Base-by-base conservation (phyloP, 352 stramenopile genomes). In the Halophytophthora polymorphica region DNA sequence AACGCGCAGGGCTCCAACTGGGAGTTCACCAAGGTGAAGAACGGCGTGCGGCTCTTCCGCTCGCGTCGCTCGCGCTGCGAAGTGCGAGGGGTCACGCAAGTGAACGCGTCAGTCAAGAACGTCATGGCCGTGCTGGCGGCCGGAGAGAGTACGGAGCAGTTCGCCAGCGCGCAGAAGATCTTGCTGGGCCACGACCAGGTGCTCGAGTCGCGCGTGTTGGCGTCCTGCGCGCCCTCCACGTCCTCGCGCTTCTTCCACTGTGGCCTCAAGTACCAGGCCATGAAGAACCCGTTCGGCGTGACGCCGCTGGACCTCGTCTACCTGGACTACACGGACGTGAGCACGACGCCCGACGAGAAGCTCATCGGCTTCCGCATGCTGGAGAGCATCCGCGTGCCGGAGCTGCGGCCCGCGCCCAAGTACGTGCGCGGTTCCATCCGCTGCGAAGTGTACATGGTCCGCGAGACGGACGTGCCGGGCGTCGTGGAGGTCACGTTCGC, bases 401-500 rank as follows among this genome's bases (percentile, higher is more conserved):
- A 83, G 57, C 70, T 77, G 28, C 66, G 60, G 13, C 58, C 72
- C 6, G 65, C 70, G n/a, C 25, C 66, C 12, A 81, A 88, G 55
- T 89, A 86, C 57, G 68, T 73, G 2, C 78, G 83, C 15, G 83
- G 70, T 6, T 91, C 83, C 6, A 74, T 93, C 29, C 80, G 83
- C 14, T 91, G 83, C 52, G 83, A 93, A 36, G 80, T 88, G 34
- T 93, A 91, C 55, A 70, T 81, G 10, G 83, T 93, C 18, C 78
- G 73, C 17, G 83, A 93, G 51, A 89, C 77, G 2, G 56, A 72
- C 18, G 71, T 67, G 3, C 61, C 77, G 1, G 79, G 80, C 35
- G 78, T 93, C 23, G 83, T 93, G n/a, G 75, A 90, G 43, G 73
- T 93, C 52, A 91, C 77, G 22, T 93, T 89, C 46, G 83, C 83